phyloP scores from a whole-genome alignment of 1,284 basidiomycete species.

The Apiotrichum brassicae region DNA sequence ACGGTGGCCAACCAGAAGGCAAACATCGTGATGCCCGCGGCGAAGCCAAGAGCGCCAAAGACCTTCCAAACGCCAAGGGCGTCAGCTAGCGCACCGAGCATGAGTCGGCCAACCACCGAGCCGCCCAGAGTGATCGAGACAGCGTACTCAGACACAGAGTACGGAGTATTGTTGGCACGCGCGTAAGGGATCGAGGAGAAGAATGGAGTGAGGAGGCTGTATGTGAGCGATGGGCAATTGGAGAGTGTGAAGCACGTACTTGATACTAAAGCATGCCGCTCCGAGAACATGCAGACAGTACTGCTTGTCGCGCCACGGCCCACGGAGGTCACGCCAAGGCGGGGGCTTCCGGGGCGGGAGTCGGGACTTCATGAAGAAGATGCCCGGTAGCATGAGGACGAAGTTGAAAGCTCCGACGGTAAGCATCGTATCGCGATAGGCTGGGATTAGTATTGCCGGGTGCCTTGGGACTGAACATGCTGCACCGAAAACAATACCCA shows the following conservation, averaged over 20 bases:
- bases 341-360: constrained; percentile 16
- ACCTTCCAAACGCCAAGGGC: constrained; percentile 12
- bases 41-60: constrained; percentile 8
- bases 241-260: too few species aligned
- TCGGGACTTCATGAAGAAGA: constrained; percentile 22
- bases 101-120: constrained; percentile 11
- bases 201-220: constrained; percentile 12
- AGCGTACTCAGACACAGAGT: neutral
- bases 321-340: constrained; percentile 9
- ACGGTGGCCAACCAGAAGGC: constrained; percentile 17
- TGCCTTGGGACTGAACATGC: too few species aligned
- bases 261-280: neutral
- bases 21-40: constrained; percentile 16
- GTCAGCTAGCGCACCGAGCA: constrained; percentile 10
- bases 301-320: constrained; percentile 12
- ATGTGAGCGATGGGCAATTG: neutral
- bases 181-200: constrained; percentile 10
- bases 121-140: constrained; percentile 7
- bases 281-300: constrained; percentile 12
- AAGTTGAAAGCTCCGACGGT: constrained; percentile 18
- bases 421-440: constrained; percentile 24
- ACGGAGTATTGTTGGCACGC: neutral
- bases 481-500: constrained; percentile 12
- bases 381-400: constrained; percentile 19
- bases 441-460: neutral